phyloP scores from a whole-genome alignment of 305 asterid species.

The Caryopteris hybrid region DNA sequence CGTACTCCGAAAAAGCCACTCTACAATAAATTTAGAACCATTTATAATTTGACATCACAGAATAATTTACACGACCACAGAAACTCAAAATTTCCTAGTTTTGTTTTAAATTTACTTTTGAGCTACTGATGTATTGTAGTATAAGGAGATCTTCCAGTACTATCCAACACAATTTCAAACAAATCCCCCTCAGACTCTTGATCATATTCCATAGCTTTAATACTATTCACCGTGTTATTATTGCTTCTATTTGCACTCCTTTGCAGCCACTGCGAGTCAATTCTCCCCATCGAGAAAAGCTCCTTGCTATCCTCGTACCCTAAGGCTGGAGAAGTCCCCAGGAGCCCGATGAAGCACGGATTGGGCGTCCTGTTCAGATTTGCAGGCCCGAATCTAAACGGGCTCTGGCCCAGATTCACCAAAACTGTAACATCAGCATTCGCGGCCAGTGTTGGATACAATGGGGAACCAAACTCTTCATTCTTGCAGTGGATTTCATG shows the following conservation, averaged over 20 bases:
- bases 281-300: constrained; percentile 93
- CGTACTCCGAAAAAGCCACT: too few species aligned
- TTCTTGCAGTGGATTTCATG: constrained; percentile 49
- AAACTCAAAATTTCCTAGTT: too few species aligned
- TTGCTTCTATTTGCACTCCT: constrained; percentile 44
- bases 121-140: constrained; percentile 18
- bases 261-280: constrained; percentile 67
- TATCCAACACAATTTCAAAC: constrained; percentile 74
- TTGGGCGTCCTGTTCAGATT: constrained; percentile 61
- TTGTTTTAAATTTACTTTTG: too few species aligned
- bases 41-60: too few species aligned
- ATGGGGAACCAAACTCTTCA: constrained; percentile 49
- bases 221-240: constrained; percentile 49
- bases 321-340: constrained; percentile 40
- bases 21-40: background rate
- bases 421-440: constrained; percentile 38
- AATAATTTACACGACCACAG: too few species aligned
- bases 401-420: constrained; percentile 81
- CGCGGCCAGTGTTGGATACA: constrained; percentile 75
- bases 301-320: constrained; percentile 80
- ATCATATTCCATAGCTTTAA: constrained; percentile 50
- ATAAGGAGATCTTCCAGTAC: constrained; percentile 42
- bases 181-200: constrained; percentile 79
- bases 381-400: constrained; percentile 49
- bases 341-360: constrained; percentile 67